Percentiles rank a stretch among this genome's conserved stretches.
Evolutionary conservation across 345 rosid species (phyloP).

Genomic region (Cardiospermum halicacabum): DNA sequence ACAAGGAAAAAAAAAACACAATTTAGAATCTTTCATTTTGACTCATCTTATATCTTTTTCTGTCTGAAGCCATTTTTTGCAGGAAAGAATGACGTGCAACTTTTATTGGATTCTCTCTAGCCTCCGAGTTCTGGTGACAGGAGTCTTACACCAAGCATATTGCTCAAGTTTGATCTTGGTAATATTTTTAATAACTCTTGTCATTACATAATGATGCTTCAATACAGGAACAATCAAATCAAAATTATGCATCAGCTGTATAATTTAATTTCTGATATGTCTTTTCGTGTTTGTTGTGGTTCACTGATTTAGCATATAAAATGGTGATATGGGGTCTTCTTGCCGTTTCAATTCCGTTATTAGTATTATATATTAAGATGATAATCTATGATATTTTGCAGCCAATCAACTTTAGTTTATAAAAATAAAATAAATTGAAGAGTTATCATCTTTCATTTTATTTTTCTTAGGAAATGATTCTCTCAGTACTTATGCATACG

Average conservation of each 20-base stretch:
- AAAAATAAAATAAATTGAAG: conserved; percentile 8
- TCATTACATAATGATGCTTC: conserved; percentile 1
- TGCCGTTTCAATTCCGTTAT: conserved; percentile 28
- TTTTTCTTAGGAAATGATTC: neutral
- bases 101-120: neutral
- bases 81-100: neutral
- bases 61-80: neutral
- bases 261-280: conserved; percentile 1
- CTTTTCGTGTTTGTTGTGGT: conserved; percentile 18
- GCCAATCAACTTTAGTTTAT: conserved; percentile 11
- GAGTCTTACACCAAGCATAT: neutral
- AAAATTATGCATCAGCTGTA: conserved; percentile 1
- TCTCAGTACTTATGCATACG: neutral
- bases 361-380: conserved; percentile 18
- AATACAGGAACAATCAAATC: neutral
- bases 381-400: conserved; percentile 19
- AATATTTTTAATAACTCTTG: neutral
- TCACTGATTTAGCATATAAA: conserved; percentile 16
- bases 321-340: conserved; percentile 10
- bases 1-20: neutral
- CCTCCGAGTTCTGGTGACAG: neutral
- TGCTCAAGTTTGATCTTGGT: neutral
- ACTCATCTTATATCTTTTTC: neutral
- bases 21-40: neutral
- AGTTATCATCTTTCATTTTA: conserved; percentile 15